These are phyloP conservation scores for Diaporthe longicolla DNA, from an alignment of 2,329 filamentous ascomycete species.

Conservation along the genomic window DNA sequence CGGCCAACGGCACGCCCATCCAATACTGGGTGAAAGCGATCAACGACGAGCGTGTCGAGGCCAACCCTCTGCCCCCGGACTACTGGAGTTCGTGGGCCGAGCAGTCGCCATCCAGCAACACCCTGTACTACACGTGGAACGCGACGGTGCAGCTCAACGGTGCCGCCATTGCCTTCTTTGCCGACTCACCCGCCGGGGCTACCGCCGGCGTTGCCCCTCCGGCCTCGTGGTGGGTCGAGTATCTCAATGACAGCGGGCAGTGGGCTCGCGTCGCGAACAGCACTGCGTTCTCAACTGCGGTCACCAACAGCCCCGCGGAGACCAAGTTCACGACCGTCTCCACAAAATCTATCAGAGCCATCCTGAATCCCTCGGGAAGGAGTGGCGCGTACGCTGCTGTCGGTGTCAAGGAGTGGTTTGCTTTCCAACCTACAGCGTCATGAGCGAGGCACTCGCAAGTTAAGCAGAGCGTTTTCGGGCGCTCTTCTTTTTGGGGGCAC, in stretches of 20 bases:
- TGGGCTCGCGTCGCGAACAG: slow-evolving; percentile 46
- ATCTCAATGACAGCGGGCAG: slow-evolving; percentile 43
- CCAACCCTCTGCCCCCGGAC: slow-evolving; percentile 53
- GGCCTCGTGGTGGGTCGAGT: slow-evolving; percentile 49
- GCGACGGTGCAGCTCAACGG: slow-evolving; percentile 50
- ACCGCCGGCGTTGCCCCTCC: slow-evolving; percentile 51
- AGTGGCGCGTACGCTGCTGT: slow-evolving; percentile 46
- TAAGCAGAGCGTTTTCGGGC: neutral
- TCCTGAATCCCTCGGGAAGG: slow-evolving; percentile 46
- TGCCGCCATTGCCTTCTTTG: slow-evolving; percentile 50
- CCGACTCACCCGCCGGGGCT: slow-evolving; percentile 50
- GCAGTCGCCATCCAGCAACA: slow-evolving; percentile 50
- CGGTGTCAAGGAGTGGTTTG: slow-evolving; percentile 49
- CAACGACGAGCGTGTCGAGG: slow-evolving; percentile 51
- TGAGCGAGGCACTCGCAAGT: neutral
- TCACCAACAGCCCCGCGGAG: slow-evolving; percentile 48
- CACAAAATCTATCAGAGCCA: slow-evolving; percentile 47
- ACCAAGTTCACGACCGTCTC: slow-evolving; percentile 48
- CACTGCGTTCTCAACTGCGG: slow-evolving; percentile 47
- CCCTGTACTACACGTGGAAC: slow-evolving; percentile 52
- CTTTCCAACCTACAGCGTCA: slow-evolving; percentile 37
- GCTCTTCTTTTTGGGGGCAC: neutral
- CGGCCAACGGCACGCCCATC: slow-evolving; percentile 50
- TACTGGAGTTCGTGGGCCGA: slow-evolving; percentile 55
- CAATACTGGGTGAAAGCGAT: slow-evolving; percentile 55